Percentiles rank a stretch among this genome's conserved stretches.
Evolutionary conservation across 2,329 filamentous ascomycete species (phyloP).

Genomic region (Simplicillium sp.): DNA sequence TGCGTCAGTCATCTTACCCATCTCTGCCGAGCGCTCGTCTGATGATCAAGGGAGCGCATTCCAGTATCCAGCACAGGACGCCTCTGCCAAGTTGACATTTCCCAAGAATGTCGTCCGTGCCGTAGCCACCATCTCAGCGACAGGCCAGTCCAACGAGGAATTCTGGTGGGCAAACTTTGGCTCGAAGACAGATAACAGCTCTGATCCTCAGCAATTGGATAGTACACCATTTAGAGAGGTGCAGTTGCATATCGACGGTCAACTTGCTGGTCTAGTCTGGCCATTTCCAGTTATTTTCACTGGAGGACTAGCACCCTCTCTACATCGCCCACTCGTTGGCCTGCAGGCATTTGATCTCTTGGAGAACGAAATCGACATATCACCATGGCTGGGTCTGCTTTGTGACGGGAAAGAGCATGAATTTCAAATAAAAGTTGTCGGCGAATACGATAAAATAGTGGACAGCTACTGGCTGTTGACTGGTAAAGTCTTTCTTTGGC

Average conservation of each 20-base stretch:
- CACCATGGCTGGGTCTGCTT: constrained; percentile 62
- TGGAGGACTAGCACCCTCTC: constrained; percentile 64
- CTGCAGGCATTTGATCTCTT: constrained; percentile 70
- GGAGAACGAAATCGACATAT: constrained; percentile 76
- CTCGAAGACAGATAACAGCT: not conserved
- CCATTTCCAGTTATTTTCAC: constrained; percentile 79
- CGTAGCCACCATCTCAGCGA: constrained; percentile 67
- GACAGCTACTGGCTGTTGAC: constrained; percentile 62
- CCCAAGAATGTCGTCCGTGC: constrained; percentile 60
- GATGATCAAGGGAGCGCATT: constrained; percentile 55
- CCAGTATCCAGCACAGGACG: constrained; percentile 51
- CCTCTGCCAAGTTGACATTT: constrained; percentile 48
- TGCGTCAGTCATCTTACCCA: constrained; percentile 59
- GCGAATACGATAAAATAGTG: constrained; percentile 49
- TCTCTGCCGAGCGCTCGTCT: constrained; percentile 44
- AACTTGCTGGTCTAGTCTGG: constrained; percentile 67
- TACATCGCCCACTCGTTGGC: constrained; percentile 72
- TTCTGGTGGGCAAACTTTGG: constrained; percentile 72
- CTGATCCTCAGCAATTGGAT: constrained; percentile 45
- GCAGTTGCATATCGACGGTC: constrained; percentile 64
- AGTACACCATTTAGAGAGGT: constrained; percentile 64
- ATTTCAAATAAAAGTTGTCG: constrained; percentile 59
- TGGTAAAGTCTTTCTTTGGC: constrained; percentile 74
- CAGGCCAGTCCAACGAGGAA: constrained; percentile 67
- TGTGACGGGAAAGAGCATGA: constrained; percentile 55